phyloP scores from a whole-genome alignment of 495 filamentous ascomycete genomes.

The Lophium mytilinum region DNA sequence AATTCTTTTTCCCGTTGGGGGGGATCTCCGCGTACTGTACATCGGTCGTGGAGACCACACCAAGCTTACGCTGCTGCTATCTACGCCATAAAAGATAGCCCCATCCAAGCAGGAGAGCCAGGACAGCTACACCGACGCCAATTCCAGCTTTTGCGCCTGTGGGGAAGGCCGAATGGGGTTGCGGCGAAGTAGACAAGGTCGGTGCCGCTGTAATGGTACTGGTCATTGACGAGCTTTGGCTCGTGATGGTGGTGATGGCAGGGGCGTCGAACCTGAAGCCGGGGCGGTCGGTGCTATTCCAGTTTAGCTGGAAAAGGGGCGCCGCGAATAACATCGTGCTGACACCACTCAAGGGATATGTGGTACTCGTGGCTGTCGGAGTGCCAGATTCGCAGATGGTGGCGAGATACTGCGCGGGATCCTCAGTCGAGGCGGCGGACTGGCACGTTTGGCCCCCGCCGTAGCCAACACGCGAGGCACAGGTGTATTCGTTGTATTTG shows the following conservation, averaged over 20 bases:
- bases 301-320: background rate
- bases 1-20: no score
- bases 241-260: background rate
- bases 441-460: no score
- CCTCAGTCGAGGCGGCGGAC: no score
- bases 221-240: background rate
- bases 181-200: background rate
- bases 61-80: no score
- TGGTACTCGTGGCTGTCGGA: background rate
- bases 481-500: background rate
- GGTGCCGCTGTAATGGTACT: background rate
- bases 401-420: background rate
- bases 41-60: no score
- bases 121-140: background rate
- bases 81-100: no score
- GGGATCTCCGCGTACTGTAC: no score
- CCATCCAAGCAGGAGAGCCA: no score
- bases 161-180: background rate
- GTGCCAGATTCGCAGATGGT: background rate
- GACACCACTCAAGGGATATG: background rate
- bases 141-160: background rate
- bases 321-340: background rate
- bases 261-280: background rate
- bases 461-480: background rate
- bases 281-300: background rate